Evolutionary conservation across 2,329 filamentous ascomycete genomes (phyloP), one percentile per base, ranked within the genome.

Genomic region (Fusarium buxicola): DNA sequence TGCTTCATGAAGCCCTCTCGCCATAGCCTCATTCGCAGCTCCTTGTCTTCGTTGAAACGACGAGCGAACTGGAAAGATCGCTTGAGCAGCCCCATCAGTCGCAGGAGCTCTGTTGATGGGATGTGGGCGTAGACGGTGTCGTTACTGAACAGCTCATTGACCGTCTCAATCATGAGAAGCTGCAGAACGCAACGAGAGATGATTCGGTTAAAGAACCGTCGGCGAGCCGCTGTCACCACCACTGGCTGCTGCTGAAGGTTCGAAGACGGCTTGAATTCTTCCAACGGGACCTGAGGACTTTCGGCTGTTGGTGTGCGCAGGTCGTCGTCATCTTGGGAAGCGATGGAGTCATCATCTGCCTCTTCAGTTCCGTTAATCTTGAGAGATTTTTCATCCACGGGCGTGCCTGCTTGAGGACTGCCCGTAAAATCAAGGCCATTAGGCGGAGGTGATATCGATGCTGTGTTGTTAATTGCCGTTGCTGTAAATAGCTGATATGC

Each of bases 1-100:
- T 99, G 95, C 79, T 96, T 97, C 95, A 99, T 99, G 83, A 99
- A 99, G 1, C 96, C 95, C 75, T 99, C 95, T 46, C 93, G 86
- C 92, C 96, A 99, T 15, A 99, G 83, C 15, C 92, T 88, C 84
- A 96, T 96, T 40, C 95, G 89, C 32, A 99, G 82, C 67, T 98
- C 95, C 77, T 97, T 96, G 78, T 99, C 94, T 63, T 93, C 92
- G 76, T 99, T 99, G 83, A 99, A 99, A 69, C 90, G 91, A 72
- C 96, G 94, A 39, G 96, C 95, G 69, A 99, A 99, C 58, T 96
- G 88, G 78, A 97, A 99, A 25, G 91, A 95, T 74, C 96, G 95
- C 79, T 99, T 99, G 27, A 99, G 84, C 1, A 99, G 84, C 1
- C 86, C 87, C 96, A 99, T 99, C 12, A 99, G 83, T 3, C 94